A percentile compares a stretch with the other conserved stretches of the same genome.
Conservation (phyloP, 2,329 filamentous ascomycete genomes). For the Xylariomycetidae sp. region DNA sequence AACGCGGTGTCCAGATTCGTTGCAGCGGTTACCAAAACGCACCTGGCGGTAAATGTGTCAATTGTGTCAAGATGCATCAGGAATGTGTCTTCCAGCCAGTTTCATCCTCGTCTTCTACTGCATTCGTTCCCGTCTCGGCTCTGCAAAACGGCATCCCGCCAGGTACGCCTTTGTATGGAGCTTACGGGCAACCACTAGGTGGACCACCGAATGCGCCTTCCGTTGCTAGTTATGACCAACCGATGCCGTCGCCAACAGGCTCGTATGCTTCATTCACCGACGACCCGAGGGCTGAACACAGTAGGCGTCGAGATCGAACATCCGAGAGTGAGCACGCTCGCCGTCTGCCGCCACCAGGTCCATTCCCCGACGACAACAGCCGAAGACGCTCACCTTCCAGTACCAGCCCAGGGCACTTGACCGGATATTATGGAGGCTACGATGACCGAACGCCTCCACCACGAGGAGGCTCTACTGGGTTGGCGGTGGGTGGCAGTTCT, state of each 20-base stretch:
- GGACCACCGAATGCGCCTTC: constrained; percentile 19
- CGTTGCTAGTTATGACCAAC: constrained; percentile 24
- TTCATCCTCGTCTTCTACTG: constrained; percentile 50
- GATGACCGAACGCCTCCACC: constrained; percentile 35
- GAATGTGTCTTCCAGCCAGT: constrained; percentile 59
- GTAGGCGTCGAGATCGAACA: constrained; percentile 32
- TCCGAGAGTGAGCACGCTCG: constrained; percentile 33
- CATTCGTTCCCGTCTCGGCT: constrained; percentile 55
- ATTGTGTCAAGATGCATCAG: constrained; percentile 58
- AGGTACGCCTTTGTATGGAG: constrained; percentile 52
- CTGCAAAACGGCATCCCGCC: constrained; percentile 54
- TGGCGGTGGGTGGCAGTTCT: constrained; percentile 26
- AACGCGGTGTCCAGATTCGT: constrained; percentile 43
- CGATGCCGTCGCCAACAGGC: constrained; percentile 32
- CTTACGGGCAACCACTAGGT: constrained; percentile 52
- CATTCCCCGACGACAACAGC: constrained; percentile 42
- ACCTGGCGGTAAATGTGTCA: constrained; percentile 55
- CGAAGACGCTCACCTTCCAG: constrained; percentile 48
- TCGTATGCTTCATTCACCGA: constrained; percentile 32
- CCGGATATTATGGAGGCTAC: constrained; percentile 21
- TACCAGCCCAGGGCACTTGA: constrained; percentile 39
- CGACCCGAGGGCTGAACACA: constrained; percentile 27
- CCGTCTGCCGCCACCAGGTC: constrained; percentile 40
- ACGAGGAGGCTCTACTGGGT: constrained; percentile 34
- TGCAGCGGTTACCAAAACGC: constrained; percentile 58